Evolutionary conservation across 2,329 filamentous ascomycete genomes (phyloP).

Genomic region (Cladosporium sp.): DNA sequence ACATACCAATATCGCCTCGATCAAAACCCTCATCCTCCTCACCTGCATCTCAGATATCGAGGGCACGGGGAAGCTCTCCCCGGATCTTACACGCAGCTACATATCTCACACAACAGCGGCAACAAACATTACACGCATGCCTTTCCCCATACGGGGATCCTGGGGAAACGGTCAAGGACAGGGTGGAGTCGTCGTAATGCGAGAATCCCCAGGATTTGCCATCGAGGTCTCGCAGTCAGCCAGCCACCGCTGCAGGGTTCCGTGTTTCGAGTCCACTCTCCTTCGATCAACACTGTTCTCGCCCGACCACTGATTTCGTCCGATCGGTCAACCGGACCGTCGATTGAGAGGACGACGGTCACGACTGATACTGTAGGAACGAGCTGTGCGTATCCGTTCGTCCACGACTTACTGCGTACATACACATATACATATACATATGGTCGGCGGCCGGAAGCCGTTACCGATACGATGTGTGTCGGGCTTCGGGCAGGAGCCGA

Average conservation of each 20-base stretch:
- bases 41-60: neutral
- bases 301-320: too few species aligned
- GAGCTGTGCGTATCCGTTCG: too few species aligned
- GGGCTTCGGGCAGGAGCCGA: too few species aligned
- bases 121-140: neutral
- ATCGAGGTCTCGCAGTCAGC: neutral
- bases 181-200: neutral
- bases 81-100: neutral
- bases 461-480: too few species aligned
- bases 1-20: neutral
- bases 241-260: neutral
- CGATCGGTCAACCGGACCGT: too few species aligned
- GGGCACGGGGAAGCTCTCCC: neutral
- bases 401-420: too few species aligned
- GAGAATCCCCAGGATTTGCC: neutral
- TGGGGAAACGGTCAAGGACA: neutral
- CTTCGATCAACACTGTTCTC: too few species aligned
- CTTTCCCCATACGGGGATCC: neutral
- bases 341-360: too few species aligned
- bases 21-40: neutral
- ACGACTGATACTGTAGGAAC: too few species aligned
- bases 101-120: neutral
- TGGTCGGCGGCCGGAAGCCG: too few species aligned
- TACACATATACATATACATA: too few species aligned
- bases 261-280: neutral